Conservation (phyloP, 2,329 filamentous ascomycete species). For the Phialemoniopsis sp. region DNA sequence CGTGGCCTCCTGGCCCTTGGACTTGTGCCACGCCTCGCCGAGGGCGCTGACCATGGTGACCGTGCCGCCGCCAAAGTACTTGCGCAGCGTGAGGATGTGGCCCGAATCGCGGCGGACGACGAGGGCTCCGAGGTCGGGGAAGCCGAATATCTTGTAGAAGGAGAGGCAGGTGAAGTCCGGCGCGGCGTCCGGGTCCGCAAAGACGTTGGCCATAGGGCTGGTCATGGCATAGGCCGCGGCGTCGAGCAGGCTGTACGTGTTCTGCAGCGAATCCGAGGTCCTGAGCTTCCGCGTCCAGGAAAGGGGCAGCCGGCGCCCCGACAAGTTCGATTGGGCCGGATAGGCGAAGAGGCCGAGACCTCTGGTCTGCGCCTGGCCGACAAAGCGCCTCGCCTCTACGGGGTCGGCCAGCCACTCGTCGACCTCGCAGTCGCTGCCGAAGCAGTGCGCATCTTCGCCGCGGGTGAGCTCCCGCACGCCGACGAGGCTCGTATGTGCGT, state of each 20-base stretch:
- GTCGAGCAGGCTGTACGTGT: conserved; percentile 53
- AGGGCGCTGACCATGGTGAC: conserved; percentile 54
- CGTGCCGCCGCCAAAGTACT: conserved; percentile 67
- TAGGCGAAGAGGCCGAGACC: conserved; percentile 53
- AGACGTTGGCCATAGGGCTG: conserved; percentile 44
- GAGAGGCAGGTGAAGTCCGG: conserved; percentile 60
- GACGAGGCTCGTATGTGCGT: conserved; percentile 60
- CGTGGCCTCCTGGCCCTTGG: conserved; percentile 35
- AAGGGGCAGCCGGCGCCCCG: conserved; percentile 57
- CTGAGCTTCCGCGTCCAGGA: conserved; percentile 44
- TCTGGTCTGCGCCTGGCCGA: conserved; percentile 6
- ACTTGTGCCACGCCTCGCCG: conserved; percentile 49
- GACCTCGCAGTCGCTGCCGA: conserved; percentile 50
- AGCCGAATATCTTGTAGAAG: conserved; percentile 66
- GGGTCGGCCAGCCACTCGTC: conserved; percentile 34
- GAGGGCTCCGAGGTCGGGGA: conserved; percentile 59
- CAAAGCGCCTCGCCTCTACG: conserved; percentile 10
- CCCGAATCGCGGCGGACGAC: conserved; percentile 53
- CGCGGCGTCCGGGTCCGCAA: conserved; percentile 43
- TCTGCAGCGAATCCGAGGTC: conserved; percentile 22
- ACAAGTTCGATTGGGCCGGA: conserved; percentile 69
- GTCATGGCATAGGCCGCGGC: conserved; percentile 64
- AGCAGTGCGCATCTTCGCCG: conserved; percentile 49
- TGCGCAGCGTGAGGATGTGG: conserved; percentile 47
- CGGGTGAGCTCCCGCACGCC: conserved; percentile 64